Evolutionary conservation across 345 rosid species (phyloP).

Genomic region (Dovyalis caffra): DNA sequence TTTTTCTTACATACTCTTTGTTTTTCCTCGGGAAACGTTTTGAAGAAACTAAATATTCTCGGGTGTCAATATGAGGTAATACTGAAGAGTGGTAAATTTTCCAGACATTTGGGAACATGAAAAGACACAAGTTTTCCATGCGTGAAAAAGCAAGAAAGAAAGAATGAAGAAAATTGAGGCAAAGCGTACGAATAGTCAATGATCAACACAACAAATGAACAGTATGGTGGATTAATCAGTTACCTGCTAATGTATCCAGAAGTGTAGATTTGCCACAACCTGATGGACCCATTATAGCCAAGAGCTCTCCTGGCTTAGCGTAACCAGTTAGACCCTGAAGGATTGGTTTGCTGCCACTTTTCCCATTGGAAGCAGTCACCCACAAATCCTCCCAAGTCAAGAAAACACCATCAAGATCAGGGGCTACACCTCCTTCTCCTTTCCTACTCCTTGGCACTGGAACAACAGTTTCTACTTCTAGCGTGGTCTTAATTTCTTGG

Average conservation of each 20-base stretch:
- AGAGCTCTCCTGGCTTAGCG: constrained; percentile 23
- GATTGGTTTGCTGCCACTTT: background rate
- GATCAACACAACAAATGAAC: no score
- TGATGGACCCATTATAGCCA: constrained; percentile 32
- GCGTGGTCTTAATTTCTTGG: background rate
- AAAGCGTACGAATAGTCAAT: no score
- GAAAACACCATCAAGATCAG: constrained; percentile 6
- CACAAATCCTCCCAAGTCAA: constrained; percentile 27
- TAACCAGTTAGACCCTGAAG: constrained; percentile 29
- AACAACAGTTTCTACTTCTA: constrained; percentile 3
- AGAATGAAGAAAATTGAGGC: no score
- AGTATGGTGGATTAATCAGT: no score
- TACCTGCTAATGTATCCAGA: constrained; percentile 29
- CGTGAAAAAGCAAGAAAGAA: no score
- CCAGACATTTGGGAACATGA: no score
- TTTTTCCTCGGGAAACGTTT: no score
- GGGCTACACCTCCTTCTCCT: background rate
- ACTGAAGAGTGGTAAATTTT: no score
- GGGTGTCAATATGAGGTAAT: no score
- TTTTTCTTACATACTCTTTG: no score
- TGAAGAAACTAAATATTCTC: no score
- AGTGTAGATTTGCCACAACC: constrained; percentile 32
- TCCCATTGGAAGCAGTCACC: constrained; percentile 15
- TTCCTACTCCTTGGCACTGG: background rate
- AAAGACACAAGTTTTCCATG: no score